Percentiles rank a stretch among this genome's conserved stretches.
Evolutionary conservation across 2,329 filamentous ascomycete genomes (phyloP).

Genomic region (Emergomyces africanus): DNA sequence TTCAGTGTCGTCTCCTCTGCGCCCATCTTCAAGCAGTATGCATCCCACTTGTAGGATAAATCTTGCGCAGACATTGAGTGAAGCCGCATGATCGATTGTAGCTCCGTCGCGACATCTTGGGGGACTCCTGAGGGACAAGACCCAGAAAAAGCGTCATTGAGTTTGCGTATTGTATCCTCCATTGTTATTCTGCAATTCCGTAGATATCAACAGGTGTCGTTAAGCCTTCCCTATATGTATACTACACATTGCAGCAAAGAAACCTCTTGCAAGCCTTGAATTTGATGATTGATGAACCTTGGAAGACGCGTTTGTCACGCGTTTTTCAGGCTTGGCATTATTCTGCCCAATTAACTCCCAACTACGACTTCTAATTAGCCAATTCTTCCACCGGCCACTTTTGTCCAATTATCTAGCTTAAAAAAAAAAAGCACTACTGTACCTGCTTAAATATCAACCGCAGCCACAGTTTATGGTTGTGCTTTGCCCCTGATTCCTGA

Average conservation of each 20-base stretch:
- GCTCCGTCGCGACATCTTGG: constrained; percentile 64
- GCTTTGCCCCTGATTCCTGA: neutral
- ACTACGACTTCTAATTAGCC: neutral
- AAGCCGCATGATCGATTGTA: constrained; percentile 74
- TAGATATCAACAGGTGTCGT: neutral
- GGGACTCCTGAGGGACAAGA: constrained; percentile 48
- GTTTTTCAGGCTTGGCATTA: neutral
- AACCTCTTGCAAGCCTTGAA: neutral
- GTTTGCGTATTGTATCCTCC: constrained; percentile 22
- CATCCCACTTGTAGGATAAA: constrained; percentile 97
- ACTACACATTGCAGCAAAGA: neutral
- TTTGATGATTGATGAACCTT: neutral
- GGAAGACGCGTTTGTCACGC: constrained; percentile 1
- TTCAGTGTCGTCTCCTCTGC: constrained; percentile 60
- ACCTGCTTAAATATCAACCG: no score
- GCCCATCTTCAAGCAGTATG: constrained; percentile 91
- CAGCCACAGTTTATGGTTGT: neutral
- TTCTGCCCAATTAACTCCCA: neutral
- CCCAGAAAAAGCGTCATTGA: constrained; percentile 47
- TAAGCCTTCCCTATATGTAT: neutral
- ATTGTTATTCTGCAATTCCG: neutral
- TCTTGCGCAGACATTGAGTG: constrained; percentile 74
- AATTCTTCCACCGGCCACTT: neutral
- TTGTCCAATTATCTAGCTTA: neutral
- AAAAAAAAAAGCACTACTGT: no score